phyloP scores from a whole-genome alignment of 192 early-diverging fungal species.

The Chytriomyces sp. region DNA sequence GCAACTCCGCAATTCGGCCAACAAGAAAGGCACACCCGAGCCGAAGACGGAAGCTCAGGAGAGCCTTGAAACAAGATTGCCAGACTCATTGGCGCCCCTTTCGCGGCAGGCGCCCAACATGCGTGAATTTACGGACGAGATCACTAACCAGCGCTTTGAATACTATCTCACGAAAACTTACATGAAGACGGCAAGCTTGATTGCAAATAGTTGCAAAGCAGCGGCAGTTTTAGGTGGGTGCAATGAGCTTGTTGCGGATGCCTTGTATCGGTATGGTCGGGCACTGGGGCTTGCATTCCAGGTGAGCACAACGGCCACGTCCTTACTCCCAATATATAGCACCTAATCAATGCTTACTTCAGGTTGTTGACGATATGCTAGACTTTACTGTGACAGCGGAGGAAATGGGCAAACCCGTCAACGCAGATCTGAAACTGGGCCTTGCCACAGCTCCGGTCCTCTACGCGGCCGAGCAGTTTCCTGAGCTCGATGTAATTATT shows the following conservation, averaged over 20 bases:
- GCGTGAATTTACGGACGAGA: background rate
- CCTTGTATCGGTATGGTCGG: conserved; percentile 84
- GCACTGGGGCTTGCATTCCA: conserved; percentile 95
- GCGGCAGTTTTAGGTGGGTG: conserved; percentile 84
- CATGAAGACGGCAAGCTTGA: conserved; percentile 91
- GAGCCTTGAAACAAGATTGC: background rate
- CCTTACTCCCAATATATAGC: background rate
- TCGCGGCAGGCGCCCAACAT: background rate
- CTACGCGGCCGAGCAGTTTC: conserved; percentile 87
- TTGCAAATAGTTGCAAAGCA: conserved; percentile 88
- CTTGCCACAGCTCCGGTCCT: conserved; percentile 93
- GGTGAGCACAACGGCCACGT: too few relatives aligned
- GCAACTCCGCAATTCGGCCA: conserved; percentile 79
- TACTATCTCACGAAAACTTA: conserved; percentile 97
- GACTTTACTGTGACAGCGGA: conserved; percentile 80
- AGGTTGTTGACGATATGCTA: conserved; percentile 87
- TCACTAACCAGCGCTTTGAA: conserved; percentile 62
- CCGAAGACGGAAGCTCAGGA: background rate
- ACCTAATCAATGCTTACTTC: conserved; percentile 7
- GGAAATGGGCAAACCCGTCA: conserved; percentile 87
- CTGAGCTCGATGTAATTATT: conserved; percentile 80
- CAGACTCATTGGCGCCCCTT: background rate
- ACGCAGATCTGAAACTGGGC: conserved; percentile 86
- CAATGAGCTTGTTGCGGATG: conserved; percentile 69
- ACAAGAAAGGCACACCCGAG: conserved; percentile 18